phyloP scores from a whole-genome alignment of 768 basidiomycete species.

The Leccinum obscurum region DNA sequence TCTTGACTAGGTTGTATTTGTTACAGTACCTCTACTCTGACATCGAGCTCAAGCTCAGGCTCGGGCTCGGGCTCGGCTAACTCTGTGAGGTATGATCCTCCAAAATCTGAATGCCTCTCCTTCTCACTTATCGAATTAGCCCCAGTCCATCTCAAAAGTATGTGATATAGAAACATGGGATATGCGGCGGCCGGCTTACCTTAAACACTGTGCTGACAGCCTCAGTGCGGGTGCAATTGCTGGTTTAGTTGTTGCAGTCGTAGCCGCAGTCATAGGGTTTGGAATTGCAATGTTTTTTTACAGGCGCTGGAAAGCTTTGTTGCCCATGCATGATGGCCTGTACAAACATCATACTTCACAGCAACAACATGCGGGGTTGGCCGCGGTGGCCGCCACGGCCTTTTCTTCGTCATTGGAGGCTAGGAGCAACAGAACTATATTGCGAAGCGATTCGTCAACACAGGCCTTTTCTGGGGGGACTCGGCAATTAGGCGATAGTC shows the following conservation, averaged over 20 bases:
- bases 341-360: slow-evolving; percentile 15
- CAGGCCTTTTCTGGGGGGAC: slow-evolving; percentile 5
- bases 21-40: not conserved
- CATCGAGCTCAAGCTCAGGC: too few relatives aligned
- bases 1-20: slow-evolving; percentile 1
- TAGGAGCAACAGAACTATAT: slow-evolving; percentile 12
- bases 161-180: not conserved
- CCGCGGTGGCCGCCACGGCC: slow-evolving; percentile 7
- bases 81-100: slow-evolving; percentile 5
- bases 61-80: not conserved
- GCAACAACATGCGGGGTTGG: not conserved
- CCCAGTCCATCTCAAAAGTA: too few relatives aligned
- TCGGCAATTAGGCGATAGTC: slow-evolving; percentile 8
- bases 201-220: slow-evolving; percentile 1
- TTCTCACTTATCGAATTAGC: too few relatives aligned
- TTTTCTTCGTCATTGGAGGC: slow-evolving; percentile 25
- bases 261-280: slow-evolving; percentile 12
- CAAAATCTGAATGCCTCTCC: too few relatives aligned
- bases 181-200: slow-evolving; percentile 1
- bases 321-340: slow-evolving; percentile 14
- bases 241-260: slow-evolving; percentile 22
- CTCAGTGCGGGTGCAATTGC: slow-evolving; percentile 25
- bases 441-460: slow-evolving; percentile 8
- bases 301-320: slow-evolving; percentile 28
- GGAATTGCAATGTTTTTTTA: slow-evolving; percentile 29